A percentile compares a stretch with the other conserved stretches of the same genome.
These are phyloP conservation scores for Trichocladium antarcticum DNA, from an alignment of 495 filamentous ascomycete species.

Conservation along the genomic window DNA sequence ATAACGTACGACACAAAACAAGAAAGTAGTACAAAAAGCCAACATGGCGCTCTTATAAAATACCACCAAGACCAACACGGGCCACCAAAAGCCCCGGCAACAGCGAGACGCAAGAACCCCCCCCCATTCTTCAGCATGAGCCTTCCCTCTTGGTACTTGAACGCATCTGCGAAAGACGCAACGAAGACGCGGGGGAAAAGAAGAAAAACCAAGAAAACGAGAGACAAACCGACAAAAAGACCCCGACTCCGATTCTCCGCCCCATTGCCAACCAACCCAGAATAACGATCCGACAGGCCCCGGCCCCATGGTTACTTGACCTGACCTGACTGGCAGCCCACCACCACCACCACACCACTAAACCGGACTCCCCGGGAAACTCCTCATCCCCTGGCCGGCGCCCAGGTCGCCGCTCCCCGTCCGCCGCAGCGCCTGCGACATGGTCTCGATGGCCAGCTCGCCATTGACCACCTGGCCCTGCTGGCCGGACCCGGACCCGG, in stretches of 20 bases:
- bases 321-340: no score
- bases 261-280: background rate
- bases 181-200: background rate
- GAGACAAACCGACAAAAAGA: background rate
- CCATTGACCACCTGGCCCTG: slow-evolving; percentile 46
- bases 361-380: slow-evolving; percentile 51
- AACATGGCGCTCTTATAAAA: no score
- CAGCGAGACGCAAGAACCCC: background rate
- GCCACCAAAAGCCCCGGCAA: no score
- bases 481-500: slow-evolving; percentile 21
- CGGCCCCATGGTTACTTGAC: no score
- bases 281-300: no score
- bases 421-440: slow-evolving; percentile 74
- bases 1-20: no score
- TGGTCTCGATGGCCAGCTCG: slow-evolving; percentile 78
- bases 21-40: no score
- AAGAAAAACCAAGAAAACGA: background rate
- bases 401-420: slow-evolving; percentile 69
- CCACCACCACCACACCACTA: background rate
- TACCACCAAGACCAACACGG: no score
- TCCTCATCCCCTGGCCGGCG: slow-evolving; percentile 43
- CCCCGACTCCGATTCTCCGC: background rate
- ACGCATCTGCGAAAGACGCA: background rate
- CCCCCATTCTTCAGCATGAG: background rate
- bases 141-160: background rate